phyloP scores from a whole-genome alignment of 805 yeast genomes.

The Brettanomyces nanus region DNA sequence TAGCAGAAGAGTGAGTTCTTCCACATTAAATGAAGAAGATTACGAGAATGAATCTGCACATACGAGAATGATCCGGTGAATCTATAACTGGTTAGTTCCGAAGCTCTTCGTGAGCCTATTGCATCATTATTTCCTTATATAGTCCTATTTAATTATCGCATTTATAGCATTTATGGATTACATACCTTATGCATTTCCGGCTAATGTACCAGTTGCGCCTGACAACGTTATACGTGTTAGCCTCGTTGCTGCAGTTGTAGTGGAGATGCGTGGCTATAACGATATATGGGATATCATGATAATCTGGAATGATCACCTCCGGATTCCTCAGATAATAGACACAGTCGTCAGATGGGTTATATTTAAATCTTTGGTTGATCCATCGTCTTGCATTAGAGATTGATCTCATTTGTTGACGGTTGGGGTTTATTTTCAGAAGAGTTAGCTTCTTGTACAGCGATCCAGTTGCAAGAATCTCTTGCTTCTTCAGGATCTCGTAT shows the following conservation, averaged over 20 bases:
- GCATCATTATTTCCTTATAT: not conserved
- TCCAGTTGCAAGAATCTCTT: constrained; percentile 23
- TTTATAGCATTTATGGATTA: constrained; percentile 15
- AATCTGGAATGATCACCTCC: constrained; percentile 23
- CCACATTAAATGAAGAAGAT: too few relatives aligned
- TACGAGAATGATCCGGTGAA: constrained; percentile 15
- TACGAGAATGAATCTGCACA: constrained; percentile 12
- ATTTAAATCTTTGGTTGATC: constrained; percentile 26
- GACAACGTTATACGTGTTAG: constrained; percentile 20
- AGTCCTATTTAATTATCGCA: constrained; percentile 8
- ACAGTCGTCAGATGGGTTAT: constrained; percentile 10
- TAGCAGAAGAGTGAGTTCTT: not conserved
- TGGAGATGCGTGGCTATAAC: constrained; percentile 24
- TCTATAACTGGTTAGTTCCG: too few relatives aligned
- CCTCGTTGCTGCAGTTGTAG: constrained; percentile 15
- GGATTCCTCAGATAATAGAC: constrained; percentile 23
- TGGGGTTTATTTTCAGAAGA: constrained; percentile 17
- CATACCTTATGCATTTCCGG: constrained; percentile 20
- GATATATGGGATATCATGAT: constrained; percentile 21
- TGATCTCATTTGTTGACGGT: constrained; percentile 23
- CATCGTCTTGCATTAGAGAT: constrained; percentile 25
- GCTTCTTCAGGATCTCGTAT: constrained; percentile 20
- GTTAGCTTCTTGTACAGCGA: constrained; percentile 17
- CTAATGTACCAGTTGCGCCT: constrained; percentile 25
- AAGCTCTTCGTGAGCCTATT: too few relatives aligned